A percentile compares a stretch with the other conserved stretches of the same genome.
These are phyloP conservation scores for Pisolithus sp. DNA, from an alignment of 768 basidiomycete species.

Conservation along the genomic window DNA sequence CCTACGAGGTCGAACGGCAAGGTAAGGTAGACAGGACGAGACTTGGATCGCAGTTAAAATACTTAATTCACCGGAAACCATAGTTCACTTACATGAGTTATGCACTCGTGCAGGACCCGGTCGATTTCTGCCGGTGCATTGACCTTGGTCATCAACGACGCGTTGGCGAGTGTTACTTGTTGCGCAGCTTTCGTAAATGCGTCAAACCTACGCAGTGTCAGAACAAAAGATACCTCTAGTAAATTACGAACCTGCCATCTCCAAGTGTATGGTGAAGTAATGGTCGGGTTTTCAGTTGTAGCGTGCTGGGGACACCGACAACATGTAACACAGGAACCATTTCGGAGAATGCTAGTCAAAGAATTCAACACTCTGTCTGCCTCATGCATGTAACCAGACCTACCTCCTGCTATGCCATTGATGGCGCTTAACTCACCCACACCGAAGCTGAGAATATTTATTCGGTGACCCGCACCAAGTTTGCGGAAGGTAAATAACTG, in stretches of 20 bases:
- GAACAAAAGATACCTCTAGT: neutral
- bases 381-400: conserved; percentile 3
- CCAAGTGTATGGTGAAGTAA: conserved; percentile 87
- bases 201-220: conserved; percentile 49
- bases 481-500: conserved; percentile 5
- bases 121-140: conserved; percentile 71
- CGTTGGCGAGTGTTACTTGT: conserved; percentile 70
- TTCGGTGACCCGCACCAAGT: neutral
- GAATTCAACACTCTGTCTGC: conserved; percentile 1
- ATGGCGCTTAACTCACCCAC: conserved; percentile 91
- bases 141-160: conserved; percentile 44
- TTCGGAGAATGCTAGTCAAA: conserved; percentile 62
- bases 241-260: conserved; percentile 51
- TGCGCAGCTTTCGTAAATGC: conserved; percentile 72
- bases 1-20: conserved; percentile 81
- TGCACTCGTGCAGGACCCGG: conserved; percentile 64
- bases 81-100: conserved; percentile 37
- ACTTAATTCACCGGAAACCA: neutral
- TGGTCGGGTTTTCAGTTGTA: conserved; percentile 63
- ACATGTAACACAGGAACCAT: conserved; percentile 88
- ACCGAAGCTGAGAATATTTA: conserved; percentile 52
- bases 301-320: conserved; percentile 74
- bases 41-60: conserved; percentile 31
- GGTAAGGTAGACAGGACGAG: conserved; percentile 81
- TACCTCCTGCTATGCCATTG: conserved; percentile 76